Conservation (phyloP, 108 stramenopile genomes). For the Cyclotella sp. region DNA sequence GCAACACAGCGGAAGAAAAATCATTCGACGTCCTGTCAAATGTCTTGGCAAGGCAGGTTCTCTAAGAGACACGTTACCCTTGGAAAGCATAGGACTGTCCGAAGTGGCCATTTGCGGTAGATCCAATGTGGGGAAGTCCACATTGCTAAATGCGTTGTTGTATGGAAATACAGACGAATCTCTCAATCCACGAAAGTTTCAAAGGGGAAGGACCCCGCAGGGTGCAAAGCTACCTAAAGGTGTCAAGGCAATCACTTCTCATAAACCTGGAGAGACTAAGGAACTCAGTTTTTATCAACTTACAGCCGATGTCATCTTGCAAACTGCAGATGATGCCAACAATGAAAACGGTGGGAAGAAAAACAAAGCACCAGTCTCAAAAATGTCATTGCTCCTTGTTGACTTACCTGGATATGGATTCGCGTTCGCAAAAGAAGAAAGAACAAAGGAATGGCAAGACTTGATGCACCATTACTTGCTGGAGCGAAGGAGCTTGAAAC, state of each 20-base stretch:
- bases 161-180: slow-evolving; percentile 61
- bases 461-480: slow-evolving; percentile 73
- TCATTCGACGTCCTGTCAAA: slow-evolving; percentile 59
- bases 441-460: slow-evolving; percentile 59
- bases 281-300: slow-evolving; percentile 81
- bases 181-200: slow-evolving; percentile 27
- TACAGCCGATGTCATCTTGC: slow-evolving; percentile 41
- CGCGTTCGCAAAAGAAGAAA: slow-evolving; percentile 74
- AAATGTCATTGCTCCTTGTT: slow-evolving; percentile 63
- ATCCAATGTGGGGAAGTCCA: slow-evolving; percentile 85
- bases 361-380: slow-evolving; percentile 21
- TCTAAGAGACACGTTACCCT: slow-evolving; percentile 54
- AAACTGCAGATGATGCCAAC: slow-evolving; percentile 2
- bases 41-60: slow-evolving; percentile 57
- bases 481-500: slow-evolving; percentile 67
- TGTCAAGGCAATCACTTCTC: slow-evolving; percentile 67
- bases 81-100: slow-evolving; percentile 38
- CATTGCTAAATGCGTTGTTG: slow-evolving; percentile 77
- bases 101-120: slow-evolving; percentile 79
- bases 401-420: slow-evolving; percentile 90
- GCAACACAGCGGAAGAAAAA: slow-evolving; percentile 10
- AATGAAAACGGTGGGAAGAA: slow-evolving; percentile 13
- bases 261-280: slow-evolving; percentile 79
- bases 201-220: slow-evolving; percentile 40
- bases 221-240: slow-evolving; percentile 74